Percentiles rank a stretch among this genome's conserved stretches.
phyloP scores from a whole-genome alignment of 2,329 filamentous ascomycete genomes.

The Paracamarosporium sp. region DNA sequence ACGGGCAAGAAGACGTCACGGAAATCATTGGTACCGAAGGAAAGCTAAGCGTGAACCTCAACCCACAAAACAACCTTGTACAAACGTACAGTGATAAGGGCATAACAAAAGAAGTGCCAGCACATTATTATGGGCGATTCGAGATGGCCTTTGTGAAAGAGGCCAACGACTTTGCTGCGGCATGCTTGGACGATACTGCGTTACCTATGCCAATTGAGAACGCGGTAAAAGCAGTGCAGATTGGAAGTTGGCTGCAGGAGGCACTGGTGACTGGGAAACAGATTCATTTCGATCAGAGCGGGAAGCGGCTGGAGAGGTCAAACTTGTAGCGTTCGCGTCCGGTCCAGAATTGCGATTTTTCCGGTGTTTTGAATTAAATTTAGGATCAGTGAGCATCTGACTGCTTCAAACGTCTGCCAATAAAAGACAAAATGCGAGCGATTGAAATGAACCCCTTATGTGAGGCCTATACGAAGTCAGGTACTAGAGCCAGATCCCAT shows the following conservation, averaged over 20 bases:
- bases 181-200: slow-evolving; percentile 44
- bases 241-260: slow-evolving; percentile 61
- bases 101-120: slow-evolving; percentile 46
- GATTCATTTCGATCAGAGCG: slow-evolving; percentile 52
- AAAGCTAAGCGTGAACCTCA: slow-evolving; percentile 51
- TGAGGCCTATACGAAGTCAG: no score
- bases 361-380: no score
- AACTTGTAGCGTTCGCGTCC: slow-evolving; percentile 20
- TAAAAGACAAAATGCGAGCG: no score
- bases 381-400: no score
- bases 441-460: no score
- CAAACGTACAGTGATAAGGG: slow-evolving; percentile 41
- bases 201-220: slow-evolving; percentile 45
- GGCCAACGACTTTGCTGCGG: slow-evolving; percentile 48
- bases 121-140: slow-evolving; percentile 50
- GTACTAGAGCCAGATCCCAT: no score
- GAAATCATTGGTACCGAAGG: slow-evolving; percentile 52
- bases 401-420: no score
- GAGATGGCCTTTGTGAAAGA: slow-evolving; percentile 50
- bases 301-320: slow-evolving; percentile 24
- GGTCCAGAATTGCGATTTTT: no score
- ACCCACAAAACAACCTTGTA: slow-evolving; percentile 42
- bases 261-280: slow-evolving; percentile 61
- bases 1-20: slow-evolving; percentile 53
- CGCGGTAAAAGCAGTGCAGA: slow-evolving; percentile 45